Conservation (phyloP, 768 basidiomycete genomes). For the Kwoniella bestiolae region DNA sequence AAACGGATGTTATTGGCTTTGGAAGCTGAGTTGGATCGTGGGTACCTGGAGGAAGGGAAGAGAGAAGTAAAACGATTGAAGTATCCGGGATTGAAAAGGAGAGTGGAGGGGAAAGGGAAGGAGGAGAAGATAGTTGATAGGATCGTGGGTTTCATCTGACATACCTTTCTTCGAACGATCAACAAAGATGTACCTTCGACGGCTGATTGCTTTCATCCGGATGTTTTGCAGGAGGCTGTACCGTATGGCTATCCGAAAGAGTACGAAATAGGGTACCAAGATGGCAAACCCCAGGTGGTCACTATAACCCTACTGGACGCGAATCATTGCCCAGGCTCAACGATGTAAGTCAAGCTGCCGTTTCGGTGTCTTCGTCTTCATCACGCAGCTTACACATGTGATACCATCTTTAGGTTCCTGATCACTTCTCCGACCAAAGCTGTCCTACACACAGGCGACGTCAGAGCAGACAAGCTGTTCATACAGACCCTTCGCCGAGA, state of each 20-base stretch:
- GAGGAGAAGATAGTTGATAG: conserved; percentile 40
- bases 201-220: too few relatives aligned
- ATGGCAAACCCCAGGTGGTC: conserved; percentile 62
- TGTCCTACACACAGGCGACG: conserved; percentile 89
- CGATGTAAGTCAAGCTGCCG: conserved; percentile 67
- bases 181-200: background rate
- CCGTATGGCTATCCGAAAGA: conserved; percentile 63
- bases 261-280: conserved; percentile 63
- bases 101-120: conserved; percentile 26
- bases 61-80: conserved; percentile 22
- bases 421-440: conserved; percentile 67
- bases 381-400: conserved; percentile 1
- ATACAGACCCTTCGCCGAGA: conserved; percentile 71
- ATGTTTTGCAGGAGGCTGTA: conserved; percentile 30
- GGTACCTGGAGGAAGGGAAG: conserved; percentile 21
- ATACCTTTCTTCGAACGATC: background rate
- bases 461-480: conserved; percentile 84
- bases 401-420: conserved; percentile 69
- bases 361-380: too few relatives aligned
- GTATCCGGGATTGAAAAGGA: conserved; percentile 32
- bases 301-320: conserved; percentile 82
- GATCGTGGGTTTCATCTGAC: conserved; percentile 38
- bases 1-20: conserved; percentile 82
- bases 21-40: conserved; percentile 61
- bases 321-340: conserved; percentile 92